Conservation (phyloP, 2,329 filamentous ascomycete genomes). For the Thermoascus crustaceus region DNA sequence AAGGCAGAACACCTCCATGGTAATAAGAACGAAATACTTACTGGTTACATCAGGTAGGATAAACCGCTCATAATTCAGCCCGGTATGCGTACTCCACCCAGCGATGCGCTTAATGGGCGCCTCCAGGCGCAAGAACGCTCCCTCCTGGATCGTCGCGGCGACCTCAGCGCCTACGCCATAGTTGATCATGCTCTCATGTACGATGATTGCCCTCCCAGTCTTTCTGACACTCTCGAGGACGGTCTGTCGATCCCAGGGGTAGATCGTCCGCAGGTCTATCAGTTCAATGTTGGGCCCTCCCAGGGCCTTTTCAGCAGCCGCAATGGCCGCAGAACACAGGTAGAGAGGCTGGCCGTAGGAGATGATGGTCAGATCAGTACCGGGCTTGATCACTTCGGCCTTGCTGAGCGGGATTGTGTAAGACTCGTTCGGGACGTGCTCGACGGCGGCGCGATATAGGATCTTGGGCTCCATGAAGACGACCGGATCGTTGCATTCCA, state of each 20-base stretch:
- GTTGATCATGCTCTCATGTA: slow-evolving; percentile 89
- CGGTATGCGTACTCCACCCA: slow-evolving; percentile 82
- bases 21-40: no score
- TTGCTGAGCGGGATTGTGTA: slow-evolving; percentile 81
- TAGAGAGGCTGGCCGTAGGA: slow-evolving; percentile 89
- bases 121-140: slow-evolving; percentile 74
- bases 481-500: slow-evolving; percentile 71
- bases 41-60: slow-evolving; percentile 78
- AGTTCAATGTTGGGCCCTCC: slow-evolving; percentile 67
- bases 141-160: slow-evolving; percentile 78
- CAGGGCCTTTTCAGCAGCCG: slow-evolving; percentile 64
- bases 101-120: slow-evolving; percentile 78
- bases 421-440: slow-evolving; percentile 73
- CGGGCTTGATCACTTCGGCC: slow-evolving; percentile 73
- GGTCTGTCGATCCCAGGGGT: slow-evolving; percentile 81
- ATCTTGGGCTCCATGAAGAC: slow-evolving; percentile 94
- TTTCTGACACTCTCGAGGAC: slow-evolving; percentile 76
- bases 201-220: slow-evolving; percentile 77
- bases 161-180: slow-evolving; percentile 84
- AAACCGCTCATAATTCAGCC: slow-evolving; percentile 70
- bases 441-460: slow-evolving; percentile 80
- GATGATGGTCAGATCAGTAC: slow-evolving; percentile 72
- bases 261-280: slow-evolving; percentile 79
- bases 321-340: slow-evolving; percentile 68
- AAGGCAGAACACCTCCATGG: no score